Evolutionary conservation across 2,329 filamentous ascomycete species (phyloP).

Genomic region (Exophiala sp.): DNA sequence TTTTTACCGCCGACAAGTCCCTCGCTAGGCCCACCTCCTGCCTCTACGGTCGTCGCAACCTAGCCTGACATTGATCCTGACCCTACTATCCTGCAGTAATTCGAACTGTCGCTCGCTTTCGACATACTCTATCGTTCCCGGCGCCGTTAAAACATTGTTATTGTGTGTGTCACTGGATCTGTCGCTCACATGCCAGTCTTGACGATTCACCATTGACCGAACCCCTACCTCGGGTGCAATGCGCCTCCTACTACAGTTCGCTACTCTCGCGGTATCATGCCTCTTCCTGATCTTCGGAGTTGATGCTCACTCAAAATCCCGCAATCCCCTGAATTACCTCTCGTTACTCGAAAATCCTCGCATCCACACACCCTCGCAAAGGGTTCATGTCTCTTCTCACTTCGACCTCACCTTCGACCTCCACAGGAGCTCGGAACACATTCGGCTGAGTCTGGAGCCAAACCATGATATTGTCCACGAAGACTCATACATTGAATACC

Average conservation of each 20-base stretch:
- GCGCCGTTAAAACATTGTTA: too few species aligned
- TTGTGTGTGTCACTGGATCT: neutral
- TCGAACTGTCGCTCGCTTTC: too few species aligned
- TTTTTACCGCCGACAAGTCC: too few species aligned
- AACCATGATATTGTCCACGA: conserved; percentile 86
- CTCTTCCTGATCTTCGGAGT: conserved; percentile 11
- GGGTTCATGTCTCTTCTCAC: conserved; percentile 72
- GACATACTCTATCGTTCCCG: too few species aligned
- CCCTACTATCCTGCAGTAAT: too few species aligned
- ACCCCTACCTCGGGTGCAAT: conserved; percentile 18
- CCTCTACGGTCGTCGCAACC: too few species aligned
- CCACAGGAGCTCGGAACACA: conserved; percentile 61
- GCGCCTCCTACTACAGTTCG: conserved; percentile 24
- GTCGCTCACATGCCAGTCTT: neutral
- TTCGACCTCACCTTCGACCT: conserved; percentile 84
- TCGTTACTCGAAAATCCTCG: conserved; percentile 69
- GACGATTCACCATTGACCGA: neutral
- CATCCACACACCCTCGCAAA: conserved; percentile 74
- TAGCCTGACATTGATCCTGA: too few species aligned
- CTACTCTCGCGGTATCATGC: conserved; percentile 17
- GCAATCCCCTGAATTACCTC: conserved; percentile 74
- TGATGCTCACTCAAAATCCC: conserved; percentile 63
- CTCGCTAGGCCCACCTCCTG: too few species aligned
- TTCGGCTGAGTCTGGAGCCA: conserved; percentile 79
- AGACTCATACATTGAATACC: conserved; percentile 68